phyloP scores from a whole-genome alignment of 352 stramenopile species.

The Globisporangium abappressorium region DNA sequence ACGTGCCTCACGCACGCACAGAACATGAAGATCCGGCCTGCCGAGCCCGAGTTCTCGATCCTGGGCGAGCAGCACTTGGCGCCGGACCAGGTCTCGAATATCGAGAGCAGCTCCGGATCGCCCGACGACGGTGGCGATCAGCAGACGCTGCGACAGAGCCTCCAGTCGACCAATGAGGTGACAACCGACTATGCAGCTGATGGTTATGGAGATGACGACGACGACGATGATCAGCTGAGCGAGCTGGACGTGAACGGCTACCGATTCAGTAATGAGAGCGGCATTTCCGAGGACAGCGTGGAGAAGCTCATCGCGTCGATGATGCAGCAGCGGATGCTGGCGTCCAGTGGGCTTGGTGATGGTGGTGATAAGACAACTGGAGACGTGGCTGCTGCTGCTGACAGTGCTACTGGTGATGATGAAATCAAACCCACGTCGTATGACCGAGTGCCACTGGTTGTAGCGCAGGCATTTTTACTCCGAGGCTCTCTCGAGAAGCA shows the following conservation, averaged over 20 bases:
- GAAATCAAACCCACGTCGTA: neutral
- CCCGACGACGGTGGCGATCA: neutral
- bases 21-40: constrained; percentile 23
- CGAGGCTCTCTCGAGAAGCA: neutral
- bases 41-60: constrained; percentile 25
- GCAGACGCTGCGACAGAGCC: neutral
- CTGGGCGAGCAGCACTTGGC: constrained; percentile 11
- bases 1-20: constrained; percentile 15
- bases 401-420: neutral
- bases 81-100: neutral
- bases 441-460: neutral
- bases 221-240: neutral
- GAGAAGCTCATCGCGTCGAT: constrained; percentile 13
- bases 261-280: constrained; percentile 16
- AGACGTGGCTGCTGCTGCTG: neutral
- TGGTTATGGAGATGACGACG: neutral
- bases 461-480: neutral
- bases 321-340: neutral
- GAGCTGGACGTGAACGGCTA: constrained; percentile 13
- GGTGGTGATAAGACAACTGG: neutral
- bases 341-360: neutral
- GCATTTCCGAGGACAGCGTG: constrained; percentile 16
- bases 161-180: neutral
- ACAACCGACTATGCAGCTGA: too few species aligned
- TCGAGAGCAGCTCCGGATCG: constrained; percentile 6